phyloP scores from a whole-genome alignment of 2,329 filamentous ascomycete genomes.

The Elsinoe perseae region DNA sequence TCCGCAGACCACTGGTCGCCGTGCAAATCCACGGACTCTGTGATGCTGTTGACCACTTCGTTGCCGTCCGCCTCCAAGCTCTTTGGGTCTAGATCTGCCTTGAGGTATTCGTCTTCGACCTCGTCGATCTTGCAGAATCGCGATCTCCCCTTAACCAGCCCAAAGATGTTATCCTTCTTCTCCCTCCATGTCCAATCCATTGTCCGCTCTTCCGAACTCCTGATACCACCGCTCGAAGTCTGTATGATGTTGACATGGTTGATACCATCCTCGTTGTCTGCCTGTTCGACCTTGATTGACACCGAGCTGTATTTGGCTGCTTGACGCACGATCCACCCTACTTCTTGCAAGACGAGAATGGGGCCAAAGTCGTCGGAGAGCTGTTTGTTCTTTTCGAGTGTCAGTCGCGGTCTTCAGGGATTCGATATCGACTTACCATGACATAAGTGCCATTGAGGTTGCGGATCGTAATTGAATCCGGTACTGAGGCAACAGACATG shows the following conservation, averaged over 20 bases:
- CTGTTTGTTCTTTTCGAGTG: conserved; percentile 56
- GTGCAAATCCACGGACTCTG: conserved; percentile 35
- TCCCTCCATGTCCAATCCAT: conserved; percentile 54
- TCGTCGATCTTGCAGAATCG: conserved; percentile 36
- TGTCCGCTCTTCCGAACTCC: conserved; percentile 52
- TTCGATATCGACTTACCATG: conserved; percentile 40
- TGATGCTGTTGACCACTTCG: conserved; percentile 43
- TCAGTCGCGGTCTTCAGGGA: not conserved
- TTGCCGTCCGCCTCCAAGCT: conserved; percentile 36
- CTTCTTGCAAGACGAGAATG: conserved; percentile 48
- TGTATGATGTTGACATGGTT: conserved; percentile 65
- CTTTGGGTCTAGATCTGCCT: conserved; percentile 53
- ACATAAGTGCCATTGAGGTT: conserved; percentile 63
- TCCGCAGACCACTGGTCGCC: conserved; percentile 46
- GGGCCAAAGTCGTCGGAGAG: conserved; percentile 63
- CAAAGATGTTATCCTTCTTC: conserved; percentile 75
- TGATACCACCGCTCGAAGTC: conserved; percentile 61
- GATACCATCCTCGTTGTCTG: conserved; percentile 37
- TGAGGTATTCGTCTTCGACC: conserved; percentile 43
- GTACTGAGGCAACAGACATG: conserved; percentile 68
- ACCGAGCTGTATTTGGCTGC: conserved; percentile 62
- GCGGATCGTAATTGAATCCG: conserved; percentile 55
- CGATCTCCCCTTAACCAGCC: conserved; percentile 54
- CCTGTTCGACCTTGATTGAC: conserved; percentile 52
- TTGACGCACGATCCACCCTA: conserved; percentile 34